Evolutionary conservation across 2,329 filamentous ascomycete species (phyloP).

Genomic region (Pyricularia sp.): DNA sequence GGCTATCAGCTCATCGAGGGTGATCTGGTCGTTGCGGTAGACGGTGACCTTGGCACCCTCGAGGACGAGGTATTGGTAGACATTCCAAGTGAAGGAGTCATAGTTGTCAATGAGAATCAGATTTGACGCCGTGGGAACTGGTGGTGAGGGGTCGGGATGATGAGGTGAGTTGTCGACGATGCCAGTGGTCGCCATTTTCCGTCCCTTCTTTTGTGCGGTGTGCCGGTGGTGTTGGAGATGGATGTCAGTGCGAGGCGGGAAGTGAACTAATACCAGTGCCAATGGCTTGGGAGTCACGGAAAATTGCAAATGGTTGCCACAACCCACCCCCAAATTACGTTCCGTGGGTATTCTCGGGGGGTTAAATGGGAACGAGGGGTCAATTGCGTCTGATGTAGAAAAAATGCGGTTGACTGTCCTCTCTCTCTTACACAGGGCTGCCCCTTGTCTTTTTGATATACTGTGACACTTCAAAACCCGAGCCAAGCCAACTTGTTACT

Average conservation of each 20-base stretch:
- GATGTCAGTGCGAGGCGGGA: background rate
- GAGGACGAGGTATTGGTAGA: slow-evolving; percentile 96
- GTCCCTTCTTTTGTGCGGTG: slow-evolving; percentile 5
- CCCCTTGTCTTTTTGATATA: background rate
- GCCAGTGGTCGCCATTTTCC: slow-evolving; percentile 37
- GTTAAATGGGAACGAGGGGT: background rate
- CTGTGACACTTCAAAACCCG: background rate
- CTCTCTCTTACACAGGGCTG: background rate
- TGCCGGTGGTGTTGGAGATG: background rate
- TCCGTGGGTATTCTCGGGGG: too few species aligned
- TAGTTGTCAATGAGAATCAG: slow-evolving; percentile 97
- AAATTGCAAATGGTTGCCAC: background rate
- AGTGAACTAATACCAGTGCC: background rate
- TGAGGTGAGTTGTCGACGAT: slow-evolving; percentile 77
- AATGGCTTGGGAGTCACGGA: background rate
- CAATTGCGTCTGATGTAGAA: background rate
- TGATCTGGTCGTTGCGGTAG: slow-evolving; percentile 85
- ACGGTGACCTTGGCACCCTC: slow-evolving; percentile 89
- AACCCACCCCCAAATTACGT: background rate
- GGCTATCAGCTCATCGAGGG: slow-evolving; percentile 70
- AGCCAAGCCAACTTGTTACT: background rate
- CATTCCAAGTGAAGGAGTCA: slow-evolving; percentile 98
- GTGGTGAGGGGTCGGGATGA: slow-evolving; percentile 65
- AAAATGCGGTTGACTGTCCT: background rate
- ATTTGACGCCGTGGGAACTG: slow-evolving; percentile 74